A percentile compares a stretch with the other conserved stretches of the same genome.
phyloP scores from a whole-genome alignment of 2,329 filamentous ascomycete genomes.

The Fusarium sp. region DNA sequence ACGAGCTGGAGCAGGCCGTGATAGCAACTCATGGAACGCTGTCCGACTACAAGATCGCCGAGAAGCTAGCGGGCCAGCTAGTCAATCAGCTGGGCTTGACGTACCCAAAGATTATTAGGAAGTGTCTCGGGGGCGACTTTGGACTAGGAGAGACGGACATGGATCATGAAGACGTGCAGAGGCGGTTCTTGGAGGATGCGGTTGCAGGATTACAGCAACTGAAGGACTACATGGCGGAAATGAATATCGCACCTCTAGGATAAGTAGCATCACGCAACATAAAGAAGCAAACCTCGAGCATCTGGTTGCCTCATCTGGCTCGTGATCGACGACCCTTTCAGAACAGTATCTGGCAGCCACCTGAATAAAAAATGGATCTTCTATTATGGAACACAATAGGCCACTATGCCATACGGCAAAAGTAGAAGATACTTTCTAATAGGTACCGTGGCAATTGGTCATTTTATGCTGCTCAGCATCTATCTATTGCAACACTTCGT shows the following conservation, averaged over 20 bases:
- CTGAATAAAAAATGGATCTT: no score
- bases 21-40: not conserved
- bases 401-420: no score
- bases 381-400: no score
- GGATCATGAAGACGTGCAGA: not conserved
- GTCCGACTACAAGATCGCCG: not conserved
- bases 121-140: not conserved
- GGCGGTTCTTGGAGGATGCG: not conserved
- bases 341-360: no score
- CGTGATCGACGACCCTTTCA: no score
- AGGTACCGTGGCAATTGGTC: no score
- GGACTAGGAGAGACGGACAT: not conserved
- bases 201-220: not conserved
- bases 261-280: not conserved
- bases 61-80: not conserved
- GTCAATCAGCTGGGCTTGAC: not conserved
- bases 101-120: not conserved
- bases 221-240: not conserved
- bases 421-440: no score
- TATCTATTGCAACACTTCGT: no score
- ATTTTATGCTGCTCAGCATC: no score
- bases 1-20: not conserved
- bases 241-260: not conserved
- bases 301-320: no score
- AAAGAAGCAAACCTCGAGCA: no score